A percentile compares a stretch with the other conserved stretches of the same genome.
phyloP scores from a whole-genome alignment of 1,284 basidiomycete species.

The Leccinum fallax region DNA sequence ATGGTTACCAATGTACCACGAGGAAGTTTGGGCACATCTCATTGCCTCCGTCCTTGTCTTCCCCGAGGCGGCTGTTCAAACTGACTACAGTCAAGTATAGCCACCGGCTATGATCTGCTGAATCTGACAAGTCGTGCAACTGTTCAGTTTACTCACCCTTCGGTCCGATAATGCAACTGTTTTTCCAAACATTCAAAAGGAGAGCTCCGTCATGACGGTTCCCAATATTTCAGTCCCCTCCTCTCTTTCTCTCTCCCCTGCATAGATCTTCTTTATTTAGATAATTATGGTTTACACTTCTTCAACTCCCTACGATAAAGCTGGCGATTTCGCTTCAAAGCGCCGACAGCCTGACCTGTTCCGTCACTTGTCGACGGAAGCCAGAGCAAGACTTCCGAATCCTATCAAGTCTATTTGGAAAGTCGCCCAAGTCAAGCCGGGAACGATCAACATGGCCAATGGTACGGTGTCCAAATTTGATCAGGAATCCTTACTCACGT shows the following conservation, averaged over 20 bases:
- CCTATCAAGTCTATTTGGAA: constrained; percentile 39
- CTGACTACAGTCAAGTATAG: neutral
- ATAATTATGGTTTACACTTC: constrained; percentile 31
- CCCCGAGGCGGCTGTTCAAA: constrained; percentile 1
- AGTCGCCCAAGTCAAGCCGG: constrained; percentile 35
- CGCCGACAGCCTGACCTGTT: constrained; percentile 33
- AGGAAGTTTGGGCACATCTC: neutral
- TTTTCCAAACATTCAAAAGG: constrained; percentile 23
- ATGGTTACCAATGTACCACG: neutral
- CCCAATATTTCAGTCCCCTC: neutral
- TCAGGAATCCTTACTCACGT: constrained; percentile 2
- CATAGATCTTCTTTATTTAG: neutral
- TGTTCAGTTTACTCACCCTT: neutral
- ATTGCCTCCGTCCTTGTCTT: constrained; percentile 11
- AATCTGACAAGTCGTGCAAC: neutral
- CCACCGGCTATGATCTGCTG: neutral
- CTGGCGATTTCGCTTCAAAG: constrained; percentile 20
- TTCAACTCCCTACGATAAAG: constrained; percentile 16
- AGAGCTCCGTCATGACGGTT: neutral
- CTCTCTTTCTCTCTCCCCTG: neutral
- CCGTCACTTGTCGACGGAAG: constrained; percentile 35
- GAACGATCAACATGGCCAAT: constrained; percentile 39
- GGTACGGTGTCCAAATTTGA: constrained; percentile 15
- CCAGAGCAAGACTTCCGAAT: constrained; percentile 34
- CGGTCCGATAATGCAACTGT: neutral